These are phyloP conservation scores for Boletus subluridellus DNA, from an alignment of 1,284 basidiomycete genomes.

Conservation along the genomic window DNA sequence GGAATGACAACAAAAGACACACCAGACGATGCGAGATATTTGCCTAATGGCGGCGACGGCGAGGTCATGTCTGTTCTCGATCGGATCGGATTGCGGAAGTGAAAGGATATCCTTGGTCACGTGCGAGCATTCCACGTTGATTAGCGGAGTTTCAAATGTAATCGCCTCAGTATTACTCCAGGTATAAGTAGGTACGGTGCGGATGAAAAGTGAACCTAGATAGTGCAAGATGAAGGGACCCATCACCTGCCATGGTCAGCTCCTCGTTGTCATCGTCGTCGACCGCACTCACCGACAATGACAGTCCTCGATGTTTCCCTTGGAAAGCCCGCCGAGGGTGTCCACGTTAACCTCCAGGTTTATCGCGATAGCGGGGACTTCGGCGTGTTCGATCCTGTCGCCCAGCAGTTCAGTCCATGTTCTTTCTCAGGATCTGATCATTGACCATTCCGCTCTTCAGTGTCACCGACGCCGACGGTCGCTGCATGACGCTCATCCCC, in stretches of 20 bases:
- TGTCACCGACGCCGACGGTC: constrained; percentile 76
- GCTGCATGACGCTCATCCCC: constrained; percentile 69
- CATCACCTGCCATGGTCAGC: constrained; percentile 83
- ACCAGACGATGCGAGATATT: constrained; percentile 90
- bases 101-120: constrained; percentile 5
- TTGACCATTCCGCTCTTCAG: constrained; percentile 37
- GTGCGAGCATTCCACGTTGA: constrained; percentile 1
- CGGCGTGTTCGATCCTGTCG: constrained; percentile 51
- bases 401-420: constrained; percentile 49
- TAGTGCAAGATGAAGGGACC: constrained; percentile 63
- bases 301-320: constrained; percentile 81
- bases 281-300: background rate
- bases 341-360: constrained; percentile 59
- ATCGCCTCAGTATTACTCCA: background rate
- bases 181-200: background rate
- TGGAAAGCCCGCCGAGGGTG: constrained; percentile 74
- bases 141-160: background rate
- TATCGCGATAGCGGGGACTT: constrained; percentile 33
- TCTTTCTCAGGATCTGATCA: background rate
- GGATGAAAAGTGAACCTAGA: background rate
- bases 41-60: constrained; percentile 65
- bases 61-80: constrained; percentile 30
- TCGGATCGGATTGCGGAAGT: constrained; percentile 26
- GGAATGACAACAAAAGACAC: constrained; percentile 21
- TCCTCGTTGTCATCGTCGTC: background rate